These are phyloP conservation scores for Apiosordaria backusii DNA, from an alignment of 495 filamentous ascomycete species.

Conservation along the genomic window DNA sequence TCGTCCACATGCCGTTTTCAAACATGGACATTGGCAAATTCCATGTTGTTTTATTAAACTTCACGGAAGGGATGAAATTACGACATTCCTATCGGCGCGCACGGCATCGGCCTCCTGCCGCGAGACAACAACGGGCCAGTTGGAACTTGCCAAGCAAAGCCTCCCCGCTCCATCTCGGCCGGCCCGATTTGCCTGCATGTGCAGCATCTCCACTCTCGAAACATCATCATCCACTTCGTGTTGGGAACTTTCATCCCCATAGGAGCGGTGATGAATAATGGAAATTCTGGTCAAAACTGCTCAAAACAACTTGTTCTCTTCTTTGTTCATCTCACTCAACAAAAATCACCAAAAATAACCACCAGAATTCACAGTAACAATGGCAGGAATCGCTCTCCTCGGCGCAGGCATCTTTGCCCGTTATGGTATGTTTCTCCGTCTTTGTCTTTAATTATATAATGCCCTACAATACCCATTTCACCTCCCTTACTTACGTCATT, in stretches of 20 bases:
- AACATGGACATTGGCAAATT: neutral
- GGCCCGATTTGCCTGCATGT: neutral
- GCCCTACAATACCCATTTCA: neutral
- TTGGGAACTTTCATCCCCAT: neutral
- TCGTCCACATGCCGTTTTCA: neutral
- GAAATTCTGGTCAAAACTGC: neutral
- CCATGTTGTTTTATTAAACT: neutral
- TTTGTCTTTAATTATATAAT: neutral
- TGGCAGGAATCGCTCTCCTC: constrained; percentile 60
- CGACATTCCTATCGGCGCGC: neutral
- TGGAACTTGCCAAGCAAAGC: neutral
- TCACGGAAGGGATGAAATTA: neutral
- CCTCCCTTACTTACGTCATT: neutral
- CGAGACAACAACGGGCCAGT: neutral
- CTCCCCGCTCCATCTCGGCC: neutral
- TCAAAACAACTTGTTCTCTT: neutral
- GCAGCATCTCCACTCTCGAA: neutral
- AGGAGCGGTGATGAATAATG: neutral
- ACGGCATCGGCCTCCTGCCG: neutral
- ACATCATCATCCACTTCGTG: neutral
- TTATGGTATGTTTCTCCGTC: constrained; percentile 29
- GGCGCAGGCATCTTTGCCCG: constrained; percentile 57
- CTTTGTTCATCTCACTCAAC: neutral
- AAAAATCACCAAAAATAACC: neutral
- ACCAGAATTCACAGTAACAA: constrained; percentile 11